Evolutionary conservation across 1,139 yeast genomes (phyloP).

Genomic region (Kluyveromyces sp.): DNA sequence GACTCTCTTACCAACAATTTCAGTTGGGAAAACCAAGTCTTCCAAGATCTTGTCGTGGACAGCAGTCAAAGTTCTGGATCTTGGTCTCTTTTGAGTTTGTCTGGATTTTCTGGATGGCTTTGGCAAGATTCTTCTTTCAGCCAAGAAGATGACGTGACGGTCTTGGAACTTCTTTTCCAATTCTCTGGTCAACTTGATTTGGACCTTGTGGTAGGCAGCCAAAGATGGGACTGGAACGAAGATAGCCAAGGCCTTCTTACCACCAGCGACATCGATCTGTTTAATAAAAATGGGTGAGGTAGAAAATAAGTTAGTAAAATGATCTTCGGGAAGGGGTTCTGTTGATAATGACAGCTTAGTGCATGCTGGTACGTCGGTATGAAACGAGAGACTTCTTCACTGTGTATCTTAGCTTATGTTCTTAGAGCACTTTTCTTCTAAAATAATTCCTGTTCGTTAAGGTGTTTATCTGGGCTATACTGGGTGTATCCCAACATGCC

Average conservation of each 20-base stretch:
- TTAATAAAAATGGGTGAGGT: constrained; percentile 1
- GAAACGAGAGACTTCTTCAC: too few species aligned
- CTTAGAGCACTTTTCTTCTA: too few species aligned
- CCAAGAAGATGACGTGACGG: constrained; percentile 98
- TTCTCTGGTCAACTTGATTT: constrained; percentile 96
- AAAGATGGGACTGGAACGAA: constrained; percentile 97
- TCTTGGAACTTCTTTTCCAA: constrained; percentile 99
- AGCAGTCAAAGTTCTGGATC: constrained; percentile 98
- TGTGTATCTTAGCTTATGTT: too few species aligned
- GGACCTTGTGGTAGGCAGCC: constrained; percentile 92
- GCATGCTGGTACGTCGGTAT: too few species aligned
- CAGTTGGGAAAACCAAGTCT: constrained; percentile 99
- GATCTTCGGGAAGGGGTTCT: not conserved
- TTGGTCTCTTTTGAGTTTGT: constrained; percentile 98
- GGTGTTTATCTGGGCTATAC: too few species aligned
- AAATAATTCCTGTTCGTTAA: too few species aligned
- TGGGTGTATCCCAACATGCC: too few species aligned
- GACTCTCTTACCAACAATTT: constrained; percentile 98
- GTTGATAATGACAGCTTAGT: not conserved
- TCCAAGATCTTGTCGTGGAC: constrained; percentile 98
- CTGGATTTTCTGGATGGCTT: constrained; percentile 87
- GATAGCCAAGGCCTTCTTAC: constrained; percentile 97
- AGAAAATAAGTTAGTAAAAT: constrained; percentile 1
- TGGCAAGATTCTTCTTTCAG: constrained; percentile 99
- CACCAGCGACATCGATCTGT: constrained; percentile 89